Base-by-base conservation (phyloP, 176 grass and related monocot species). In the Microstegium vimineum region DNA sequence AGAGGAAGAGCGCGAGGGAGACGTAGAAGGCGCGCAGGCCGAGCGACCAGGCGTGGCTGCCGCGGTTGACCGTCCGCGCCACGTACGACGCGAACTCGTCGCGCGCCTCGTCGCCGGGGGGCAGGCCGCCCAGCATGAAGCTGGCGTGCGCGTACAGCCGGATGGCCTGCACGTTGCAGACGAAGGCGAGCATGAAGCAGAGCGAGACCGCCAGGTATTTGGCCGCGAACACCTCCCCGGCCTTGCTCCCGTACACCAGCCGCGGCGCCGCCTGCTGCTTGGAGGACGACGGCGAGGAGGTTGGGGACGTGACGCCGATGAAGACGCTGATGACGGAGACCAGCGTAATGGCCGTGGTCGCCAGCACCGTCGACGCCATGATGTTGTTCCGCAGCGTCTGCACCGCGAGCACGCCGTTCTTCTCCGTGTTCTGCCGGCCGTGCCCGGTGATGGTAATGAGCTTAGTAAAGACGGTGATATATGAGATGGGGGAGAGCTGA, bases 361-460 rank as follows among this genome's bases (percentile, higher is more conserved):
- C 90, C 63, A 97, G 90, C 33, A 97, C 89, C 18, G 92, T 94
- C 17, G 94, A 94, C 63, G 94, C 94, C 94, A 92, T 97, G 78
- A 94, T 94, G 85, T 92, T 94, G 88, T 97, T 97, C 49, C 92
- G 83, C 74, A 94, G 80, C 20, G 86, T 97, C 69, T 97, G 88
- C 69, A 94, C 86, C 10, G 94, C 94, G 17, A 97, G 88, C 66
- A 90, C 86, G 43, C 90, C 94, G 75, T 89, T 92, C 83, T 87
- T 90, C 69, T 84, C 54, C 12, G 92, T 78, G 76, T 92, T 74
- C 90, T 97, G 84, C 26, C 11, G 18, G 49, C 49, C 49, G n/a
- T n/a, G n/a, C n/a, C n/a, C n/a, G n/a, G n/a, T n/a, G n/a, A n/a
- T n/a, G n/a, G n/a, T n/a, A n/a, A n/a, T n/a, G n/a, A n/a, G n/a